Evolutionary conservation across 257 asterid species (phyloP), one percentile per base, ranked within the genome.

Genomic region (Lantana camara): DNA sequence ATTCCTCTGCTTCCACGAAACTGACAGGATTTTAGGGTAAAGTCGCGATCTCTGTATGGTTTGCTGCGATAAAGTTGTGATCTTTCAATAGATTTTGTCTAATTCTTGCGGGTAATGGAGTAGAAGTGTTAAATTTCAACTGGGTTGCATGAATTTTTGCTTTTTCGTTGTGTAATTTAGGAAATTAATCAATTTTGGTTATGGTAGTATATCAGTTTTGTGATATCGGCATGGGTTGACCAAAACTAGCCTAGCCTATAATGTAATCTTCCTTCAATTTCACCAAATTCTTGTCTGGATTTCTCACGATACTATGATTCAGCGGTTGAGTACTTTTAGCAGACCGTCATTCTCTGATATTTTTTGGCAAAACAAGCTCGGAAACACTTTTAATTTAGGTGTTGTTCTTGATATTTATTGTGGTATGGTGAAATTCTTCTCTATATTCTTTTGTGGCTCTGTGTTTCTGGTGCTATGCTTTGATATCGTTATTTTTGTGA

Each of bases 1-100:
- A n/a, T n/a, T n/a, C n/a, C n/a, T 86, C 87, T 75, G 71, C 95
- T 83, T 89, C 81, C 83, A 91, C 90, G 95, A 72, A 86, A 88
- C 88, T 68, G 58, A 35, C 41, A 17, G 41, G 46, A 32, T 54
- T 73, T 59, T 37, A 7, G 47, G 59, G 22, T 62, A 56, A 74
- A 76, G 22, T 76, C 64, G 71, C 49, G 30, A 60, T 47, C 53
- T 68, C 63, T 65, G 8, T 38, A 19, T 27, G 67, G 47, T 21
- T 16, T 62, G 66, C 58, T 42, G 14, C 27, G 19, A 46, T 70
- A 62, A 76, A 68, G 77, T 49, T 69, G 61, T 47, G 71, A 80
- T 60, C 19, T 75, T 72, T 72, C 57, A 14, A 19, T 41, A 48
- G 67, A 14, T 58, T 75, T 58, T 62, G 63, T 64, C 16, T 63